These are phyloP conservation scores for Solanum ossicruentum DNA, from an alignment of 257 asterid genomes.

Conservation along the genomic window DNA sequence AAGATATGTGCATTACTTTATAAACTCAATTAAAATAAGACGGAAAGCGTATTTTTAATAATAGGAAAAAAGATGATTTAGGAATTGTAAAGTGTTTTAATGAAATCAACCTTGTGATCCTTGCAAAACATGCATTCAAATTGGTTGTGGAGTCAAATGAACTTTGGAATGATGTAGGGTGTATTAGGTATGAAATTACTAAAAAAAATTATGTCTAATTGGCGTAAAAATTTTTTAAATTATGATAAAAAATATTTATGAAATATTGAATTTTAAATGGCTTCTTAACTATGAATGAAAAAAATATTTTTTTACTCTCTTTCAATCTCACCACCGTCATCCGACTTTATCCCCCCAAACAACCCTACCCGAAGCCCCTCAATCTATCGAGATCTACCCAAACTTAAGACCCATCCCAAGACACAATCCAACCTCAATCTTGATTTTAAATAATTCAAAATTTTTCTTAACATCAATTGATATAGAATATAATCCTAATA, in stretches of 20 bases:
- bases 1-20: no score
- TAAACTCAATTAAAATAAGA: no score
- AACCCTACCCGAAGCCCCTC: background rate
- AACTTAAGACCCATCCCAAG: background rate
- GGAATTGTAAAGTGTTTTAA: background rate
- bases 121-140: background rate
- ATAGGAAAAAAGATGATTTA: background rate
- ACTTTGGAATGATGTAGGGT: background rate
- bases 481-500: no score
- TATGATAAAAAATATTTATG: no score
- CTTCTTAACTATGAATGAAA: background rate
- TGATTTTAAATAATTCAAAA: no score
- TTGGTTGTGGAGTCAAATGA: background rate
- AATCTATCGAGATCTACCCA: background rate
- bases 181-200: no score
- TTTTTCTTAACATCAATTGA: no score
- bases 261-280: no score
- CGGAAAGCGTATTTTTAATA: no score
- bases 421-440: no score
- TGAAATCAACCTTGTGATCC: background rate
- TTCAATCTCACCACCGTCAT: background rate
- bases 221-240: no score
- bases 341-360: background rate
- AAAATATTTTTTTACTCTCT: background rate
- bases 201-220: no score